These are phyloP conservation scores for Sonneratia alba DNA, from an alignment of 345 rosid species.

Conservation along the genomic window DNA sequence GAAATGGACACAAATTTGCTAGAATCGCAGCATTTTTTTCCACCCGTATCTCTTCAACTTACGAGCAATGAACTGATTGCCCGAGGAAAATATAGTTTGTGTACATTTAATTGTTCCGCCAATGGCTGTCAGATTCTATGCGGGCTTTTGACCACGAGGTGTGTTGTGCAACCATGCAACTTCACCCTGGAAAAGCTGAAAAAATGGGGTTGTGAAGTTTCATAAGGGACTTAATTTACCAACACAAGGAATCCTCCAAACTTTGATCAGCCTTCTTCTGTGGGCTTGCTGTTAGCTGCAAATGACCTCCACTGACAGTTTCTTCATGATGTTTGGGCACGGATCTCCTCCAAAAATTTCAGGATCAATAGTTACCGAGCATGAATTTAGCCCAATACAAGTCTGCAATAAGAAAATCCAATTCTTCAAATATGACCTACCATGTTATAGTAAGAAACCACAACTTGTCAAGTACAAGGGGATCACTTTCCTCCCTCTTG, in stretches of 20 bases:
- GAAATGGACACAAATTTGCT: not conserved
- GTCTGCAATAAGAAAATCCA: constrained; percentile 37
- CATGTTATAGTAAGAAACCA: not conserved
- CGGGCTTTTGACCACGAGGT: not conserved
- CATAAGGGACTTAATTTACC: not conserved
- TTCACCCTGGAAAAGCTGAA: constrained; percentile 3
- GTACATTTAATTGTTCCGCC: not conserved
- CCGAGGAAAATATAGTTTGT: not conserved
- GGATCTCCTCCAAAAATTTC: constrained; percentile 98
- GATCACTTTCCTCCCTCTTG: not conserved
- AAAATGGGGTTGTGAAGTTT: not conserved
- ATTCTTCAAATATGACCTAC: not conserved
- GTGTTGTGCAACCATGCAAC: constrained; percentile 5
- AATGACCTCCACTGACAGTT: constrained; percentile 82
- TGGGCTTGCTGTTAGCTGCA: constrained; percentile 47
- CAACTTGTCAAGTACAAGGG: not conserved
- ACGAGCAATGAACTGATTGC: not conserved
- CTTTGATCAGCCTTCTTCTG: not conserved
- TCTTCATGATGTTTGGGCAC: constrained; percentile 79
- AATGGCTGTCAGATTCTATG: not conserved
- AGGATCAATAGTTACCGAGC: constrained; percentile 86
- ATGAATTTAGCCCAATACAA: constrained; percentile 81
- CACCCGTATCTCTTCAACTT: not conserved
- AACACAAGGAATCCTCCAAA: not conserved
- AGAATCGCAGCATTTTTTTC: not conserved